Percentiles rank a stretch among this genome's conserved stretches.
phyloP scores from a whole-genome alignment of 1,284 basidiomycete species.

The Macrocystidia cucumis region DNA sequence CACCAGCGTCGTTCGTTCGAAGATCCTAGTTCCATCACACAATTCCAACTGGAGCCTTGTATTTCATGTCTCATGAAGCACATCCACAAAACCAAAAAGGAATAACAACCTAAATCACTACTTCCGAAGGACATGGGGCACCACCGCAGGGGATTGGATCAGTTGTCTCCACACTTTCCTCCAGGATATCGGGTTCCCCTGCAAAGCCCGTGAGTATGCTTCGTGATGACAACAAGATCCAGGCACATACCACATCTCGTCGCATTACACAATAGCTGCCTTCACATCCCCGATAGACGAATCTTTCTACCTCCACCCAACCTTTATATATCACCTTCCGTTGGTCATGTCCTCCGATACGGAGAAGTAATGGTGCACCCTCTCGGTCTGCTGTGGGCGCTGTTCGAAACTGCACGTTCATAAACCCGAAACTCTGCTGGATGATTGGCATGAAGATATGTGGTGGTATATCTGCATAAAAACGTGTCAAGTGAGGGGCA shows the following conservation, averaged over 20 bases:
- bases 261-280: constrained; percentile 64
- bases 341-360: constrained; percentile 57
- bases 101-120: constrained; percentile 5
- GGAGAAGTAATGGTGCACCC: constrained; percentile 27
- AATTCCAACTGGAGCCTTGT: neutral
- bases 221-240: neutral
- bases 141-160: constrained; percentile 38
- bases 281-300: constrained; percentile 31
- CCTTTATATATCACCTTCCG: constrained; percentile 60
- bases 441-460: constrained; percentile 42
- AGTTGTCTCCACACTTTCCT: constrained; percentile 62
- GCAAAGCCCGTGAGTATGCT: too few relatives aligned
- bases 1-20: constrained; percentile 15
- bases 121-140: constrained; percentile 51
- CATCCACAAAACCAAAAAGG: neutral
- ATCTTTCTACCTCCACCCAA: constrained; percentile 60
- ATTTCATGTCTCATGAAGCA: neutral
- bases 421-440: constrained; percentile 36
- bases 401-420: constrained; percentile 46
- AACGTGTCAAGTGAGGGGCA: constrained; percentile 67
- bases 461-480: constrained; percentile 57
- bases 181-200: constrained; percentile 76
- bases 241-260: constrained; percentile 45
- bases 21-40: neutral
- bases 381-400: constrained; percentile 16